Conservation (phyloP, 2,329 filamentous ascomycete genomes). For the Periconia sp. region DNA sequence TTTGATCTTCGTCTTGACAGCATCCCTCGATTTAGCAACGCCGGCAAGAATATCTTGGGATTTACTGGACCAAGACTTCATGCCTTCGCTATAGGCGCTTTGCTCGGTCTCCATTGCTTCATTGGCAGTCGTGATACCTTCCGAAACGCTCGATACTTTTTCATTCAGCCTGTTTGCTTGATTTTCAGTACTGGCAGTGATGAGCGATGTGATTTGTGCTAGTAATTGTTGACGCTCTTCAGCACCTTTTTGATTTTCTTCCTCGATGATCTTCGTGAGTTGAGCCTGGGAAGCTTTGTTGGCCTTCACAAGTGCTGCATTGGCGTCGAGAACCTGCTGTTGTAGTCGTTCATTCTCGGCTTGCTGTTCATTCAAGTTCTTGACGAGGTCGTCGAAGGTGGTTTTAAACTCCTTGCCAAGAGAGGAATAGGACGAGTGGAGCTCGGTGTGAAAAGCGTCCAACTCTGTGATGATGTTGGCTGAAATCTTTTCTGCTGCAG, state of each 20-base stretch:
- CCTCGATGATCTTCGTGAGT: constrained; percentile 70
- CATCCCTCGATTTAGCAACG: constrained; percentile 72
- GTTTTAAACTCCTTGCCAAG: constrained; percentile 84
- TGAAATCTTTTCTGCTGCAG: constrained; percentile 83
- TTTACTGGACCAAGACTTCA: constrained; percentile 73
- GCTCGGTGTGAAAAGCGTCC: constrained; percentile 75
- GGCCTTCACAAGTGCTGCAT: constrained; percentile 66
- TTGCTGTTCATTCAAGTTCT: constrained; percentile 74
- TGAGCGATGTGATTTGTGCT: constrained; percentile 73
- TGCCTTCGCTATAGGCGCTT: constrained; percentile 66
- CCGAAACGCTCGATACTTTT: constrained; percentile 64
- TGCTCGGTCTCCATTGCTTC: constrained; percentile 67
- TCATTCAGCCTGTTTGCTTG: constrained; percentile 72
- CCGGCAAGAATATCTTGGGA: constrained; percentile 71
- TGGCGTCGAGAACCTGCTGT: constrained; percentile 70
- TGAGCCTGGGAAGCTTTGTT: constrained; percentile 67
- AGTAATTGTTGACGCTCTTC: constrained; percentile 75
- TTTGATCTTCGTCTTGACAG: constrained; percentile 78
- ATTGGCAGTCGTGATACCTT: constrained; percentile 66
- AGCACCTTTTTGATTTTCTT: constrained; percentile 73
- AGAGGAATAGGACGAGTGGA: constrained; percentile 80
- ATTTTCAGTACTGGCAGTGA: constrained; percentile 71
- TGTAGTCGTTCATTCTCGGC: constrained; percentile 73
- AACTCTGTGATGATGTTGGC: constrained; percentile 87
- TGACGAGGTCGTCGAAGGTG: constrained; percentile 79